Conservation (phyloP, 352 stramenopile genomes). For the Phytophthora palmivora region DNA sequence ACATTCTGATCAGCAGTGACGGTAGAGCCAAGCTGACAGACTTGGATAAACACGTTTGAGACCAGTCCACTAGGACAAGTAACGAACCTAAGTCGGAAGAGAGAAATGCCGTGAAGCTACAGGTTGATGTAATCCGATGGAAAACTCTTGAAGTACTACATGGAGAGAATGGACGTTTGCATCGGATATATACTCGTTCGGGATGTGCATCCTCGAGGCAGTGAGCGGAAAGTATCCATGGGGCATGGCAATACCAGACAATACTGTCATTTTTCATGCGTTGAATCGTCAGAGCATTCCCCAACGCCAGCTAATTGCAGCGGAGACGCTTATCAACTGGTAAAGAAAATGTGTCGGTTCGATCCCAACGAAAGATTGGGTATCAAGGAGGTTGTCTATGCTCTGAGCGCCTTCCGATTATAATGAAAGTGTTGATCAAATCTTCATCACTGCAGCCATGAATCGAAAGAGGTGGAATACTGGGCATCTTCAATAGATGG, state of each 20-base stretch:
- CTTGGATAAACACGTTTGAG: slow-evolving; percentile 18
- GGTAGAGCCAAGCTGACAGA: slow-evolving; percentile 25
- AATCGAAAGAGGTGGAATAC: no score
- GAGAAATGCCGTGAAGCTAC: neutral
- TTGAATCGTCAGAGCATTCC: neutral
- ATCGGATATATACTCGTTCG: slow-evolving; percentile 24
- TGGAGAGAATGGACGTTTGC: neutral
- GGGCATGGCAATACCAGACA: neutral
- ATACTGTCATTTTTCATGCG: neutral
- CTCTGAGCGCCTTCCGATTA: neutral
- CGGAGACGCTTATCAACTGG: neutral
- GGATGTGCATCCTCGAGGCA: slow-evolving; percentile 18
- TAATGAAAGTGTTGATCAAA: no score
- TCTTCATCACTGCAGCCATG: no score
- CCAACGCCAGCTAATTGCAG: neutral
- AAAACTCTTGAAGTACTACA: slow-evolving; percentile 4
- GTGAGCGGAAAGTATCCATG: slow-evolving; percentile 3
- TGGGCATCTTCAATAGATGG: no score
- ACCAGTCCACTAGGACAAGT: neutral
- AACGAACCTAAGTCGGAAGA: slow-evolving; percentile 2
- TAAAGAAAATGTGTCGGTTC: neutral
- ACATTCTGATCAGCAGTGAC: slow-evolving; percentile 20
- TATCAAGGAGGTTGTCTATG: neutral
- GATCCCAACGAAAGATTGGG: neutral
- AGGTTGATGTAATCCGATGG: slow-evolving; percentile 9